Evolutionary conservation across 345 rosid genomes (phyloP).

Genomic region (Camelina sativa): DNA sequence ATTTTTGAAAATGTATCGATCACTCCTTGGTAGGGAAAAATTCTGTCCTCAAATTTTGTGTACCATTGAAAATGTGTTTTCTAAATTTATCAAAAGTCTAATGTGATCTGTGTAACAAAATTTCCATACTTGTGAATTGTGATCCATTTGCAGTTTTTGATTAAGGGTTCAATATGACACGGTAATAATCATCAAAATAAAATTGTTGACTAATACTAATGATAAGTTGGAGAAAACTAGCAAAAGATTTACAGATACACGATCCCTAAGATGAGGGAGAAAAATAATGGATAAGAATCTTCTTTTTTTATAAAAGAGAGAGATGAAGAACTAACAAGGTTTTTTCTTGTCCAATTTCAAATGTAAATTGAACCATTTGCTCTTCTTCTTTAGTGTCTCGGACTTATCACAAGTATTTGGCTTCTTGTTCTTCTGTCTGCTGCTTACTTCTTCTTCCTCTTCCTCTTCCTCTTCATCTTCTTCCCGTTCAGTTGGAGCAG

Average conservation of each 20-base stretch:
- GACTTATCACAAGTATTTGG: slow-evolving; percentile 55
- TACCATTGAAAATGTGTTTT: neutral
- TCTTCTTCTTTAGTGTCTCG: slow-evolving; percentile 58
- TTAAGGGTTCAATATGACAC: neutral
- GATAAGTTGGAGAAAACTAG: slow-evolving; percentile 32
- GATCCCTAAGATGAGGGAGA: slow-evolving; percentile 27
- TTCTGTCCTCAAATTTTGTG: neutral
- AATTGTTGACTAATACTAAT: slow-evolving; percentile 39
- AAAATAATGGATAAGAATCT: slow-evolving; percentile 28
- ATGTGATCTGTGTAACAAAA: neutral
- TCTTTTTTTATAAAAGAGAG: neutral
- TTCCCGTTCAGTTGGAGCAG: slow-evolving; percentile 38
- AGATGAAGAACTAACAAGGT: slow-evolving; percentile 58
- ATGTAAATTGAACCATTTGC: slow-evolving; percentile 87
- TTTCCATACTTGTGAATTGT: neutral
- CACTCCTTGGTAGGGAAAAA: neutral
- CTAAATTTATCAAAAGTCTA: neutral
- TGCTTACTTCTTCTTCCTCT: slow-evolving; percentile 66
- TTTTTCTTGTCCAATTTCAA: slow-evolving; percentile 90
- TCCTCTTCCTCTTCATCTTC: slow-evolving; percentile 36
- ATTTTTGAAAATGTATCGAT: slow-evolving; percentile 17
- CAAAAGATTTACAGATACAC: neutral
- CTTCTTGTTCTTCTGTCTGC: slow-evolving; percentile 64
- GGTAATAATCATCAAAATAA: slow-evolving; percentile 2
- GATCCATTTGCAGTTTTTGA: neutral